Evolutionary conservation across 2,329 filamentous ascomycete genomes (phyloP), one percentile per base, ranked within the genome.

Genomic region (Neurospora crassa): DNA sequence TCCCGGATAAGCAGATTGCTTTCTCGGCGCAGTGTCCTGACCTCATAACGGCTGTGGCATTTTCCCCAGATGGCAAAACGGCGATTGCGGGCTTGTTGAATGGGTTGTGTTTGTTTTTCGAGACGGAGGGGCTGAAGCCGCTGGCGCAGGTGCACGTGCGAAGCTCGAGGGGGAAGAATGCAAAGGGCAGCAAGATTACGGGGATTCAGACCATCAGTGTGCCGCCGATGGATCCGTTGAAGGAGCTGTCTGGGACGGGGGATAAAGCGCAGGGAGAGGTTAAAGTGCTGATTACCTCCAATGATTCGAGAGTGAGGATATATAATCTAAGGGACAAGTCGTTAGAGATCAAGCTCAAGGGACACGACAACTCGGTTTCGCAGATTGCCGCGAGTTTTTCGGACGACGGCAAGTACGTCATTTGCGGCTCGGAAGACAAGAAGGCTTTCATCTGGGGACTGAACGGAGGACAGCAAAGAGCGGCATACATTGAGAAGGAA

Each of bases 111-210:
- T 87, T 93, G 74, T 96, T 98, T 76, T 97, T 95, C 80, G 92
- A 97, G 71, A 99, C 96, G 0, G 94, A 98, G 76, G 93, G 93
- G 0, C 82, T 99, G 69, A 96, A 93, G 77, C 88, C 91, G 70
- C 88, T 92, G 75, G 91, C 91, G 1, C 94, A 97, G 78, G 90
- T 98, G 40, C 94, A 97, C 75, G 94, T 97, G n/a, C 90, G 94
- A 67, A 97, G 94, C 0, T 93, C 93, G 0, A 88, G 94, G 72
- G 95, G 96, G 2, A 94, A 94, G 78, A 98, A 97, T 78, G 92
- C 94, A 5, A 97, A 97, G 79, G 95, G 95, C 6, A 97, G 94
- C 83, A 99, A 99, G 79, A 97, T 99, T 76, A 98, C 96, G 0
- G 94, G 94, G 7, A 97, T 99, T 70, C 90, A 95, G 77, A 91